Evolutionary conservation across 2,329 filamentous ascomycete species (phyloP).

Genomic region (Xylariaceae sp.): DNA sequence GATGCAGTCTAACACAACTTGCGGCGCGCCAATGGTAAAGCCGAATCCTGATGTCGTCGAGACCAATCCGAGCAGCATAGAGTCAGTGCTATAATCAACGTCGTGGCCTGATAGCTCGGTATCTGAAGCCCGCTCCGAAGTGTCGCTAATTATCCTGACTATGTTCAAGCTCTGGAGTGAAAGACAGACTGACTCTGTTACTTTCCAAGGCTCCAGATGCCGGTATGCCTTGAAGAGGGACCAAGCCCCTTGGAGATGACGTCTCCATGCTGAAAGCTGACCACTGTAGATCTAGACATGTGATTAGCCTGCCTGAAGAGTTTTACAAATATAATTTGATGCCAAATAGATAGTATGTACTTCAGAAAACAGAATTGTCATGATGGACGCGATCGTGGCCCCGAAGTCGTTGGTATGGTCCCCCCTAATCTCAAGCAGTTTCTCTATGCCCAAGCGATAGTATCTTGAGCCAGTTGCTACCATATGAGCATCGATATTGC

Average conservation of each 20-base stretch:
- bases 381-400: neutral
- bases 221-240: neutral
- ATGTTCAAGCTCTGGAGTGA: constrained; percentile 2
- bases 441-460: neutral
- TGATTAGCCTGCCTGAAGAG: neutral
- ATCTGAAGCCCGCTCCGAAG: neutral
- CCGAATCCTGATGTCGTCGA: neutral
- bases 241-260: constrained; percentile 1
- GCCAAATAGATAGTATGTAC: too few relatives aligned
- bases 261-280: neutral
- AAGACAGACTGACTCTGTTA: neutral
- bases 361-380: constrained; percentile 5
- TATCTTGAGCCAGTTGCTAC: neutral
- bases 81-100: neutral
- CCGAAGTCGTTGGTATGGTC: neutral
- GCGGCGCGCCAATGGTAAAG: constrained; percentile 1
- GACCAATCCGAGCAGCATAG: neutral
- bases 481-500: neutral
- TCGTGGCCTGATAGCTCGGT: neutral
- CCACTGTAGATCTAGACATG: neutral
- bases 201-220: neutral
- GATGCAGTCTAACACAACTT: neutral
- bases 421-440: neutral
- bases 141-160: neutral
- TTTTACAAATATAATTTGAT: neutral